Base-by-base conservation (phyloP, 352 stramenopile species). In the Plasmopara viticola region DNA sequence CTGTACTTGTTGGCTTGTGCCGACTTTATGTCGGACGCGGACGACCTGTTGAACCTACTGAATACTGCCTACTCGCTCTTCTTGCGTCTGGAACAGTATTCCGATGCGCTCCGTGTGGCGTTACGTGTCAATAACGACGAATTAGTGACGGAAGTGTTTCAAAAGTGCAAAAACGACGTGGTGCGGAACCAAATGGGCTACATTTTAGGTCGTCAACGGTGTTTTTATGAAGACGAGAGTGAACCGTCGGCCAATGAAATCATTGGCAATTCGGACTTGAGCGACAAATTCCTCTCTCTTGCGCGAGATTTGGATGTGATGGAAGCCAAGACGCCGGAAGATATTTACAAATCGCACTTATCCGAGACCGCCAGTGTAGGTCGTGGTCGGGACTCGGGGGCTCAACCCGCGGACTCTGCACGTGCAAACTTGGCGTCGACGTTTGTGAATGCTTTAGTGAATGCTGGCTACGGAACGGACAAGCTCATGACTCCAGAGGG, bases 301-400 rank as follows among this genome's bases (percentile, higher is more conserved):
- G 96, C 94, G 2, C 88, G 96, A 56, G 97, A 99, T 73, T 70
- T 99, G 31, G 95, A 98, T 54, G 95, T 99, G 5, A 77, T 98
- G 61, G 96, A 99, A 58, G 72, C 95, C 9, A 98, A 98, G 71
- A 98, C 94, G 9, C 89, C 88, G 1, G 85, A 97, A 72, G 97
- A 99, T 63, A 99, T 99, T 68, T 99, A 99, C 91, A 99, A 99
- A 76, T 98, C 89, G 60, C 96, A 99, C 72, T 71, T 99, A 53
- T 97, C 95, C 13, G 96, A 99, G 71, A 98, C 95, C 10, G 73
- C 89, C 64, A 86, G 73, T 52, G 66, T 93, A n/a, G 71, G 77
- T 10, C 77, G 78, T 25, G 70, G 68, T 38, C 78, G 80, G 20
- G 80, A 94, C 53, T 81, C 77, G 2, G 70, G 80, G 30, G 60